Evolutionary conservation across 192 early-diverging fungal species (phyloP).

Genomic region (Phlyctochytrium bullatum): DNA sequence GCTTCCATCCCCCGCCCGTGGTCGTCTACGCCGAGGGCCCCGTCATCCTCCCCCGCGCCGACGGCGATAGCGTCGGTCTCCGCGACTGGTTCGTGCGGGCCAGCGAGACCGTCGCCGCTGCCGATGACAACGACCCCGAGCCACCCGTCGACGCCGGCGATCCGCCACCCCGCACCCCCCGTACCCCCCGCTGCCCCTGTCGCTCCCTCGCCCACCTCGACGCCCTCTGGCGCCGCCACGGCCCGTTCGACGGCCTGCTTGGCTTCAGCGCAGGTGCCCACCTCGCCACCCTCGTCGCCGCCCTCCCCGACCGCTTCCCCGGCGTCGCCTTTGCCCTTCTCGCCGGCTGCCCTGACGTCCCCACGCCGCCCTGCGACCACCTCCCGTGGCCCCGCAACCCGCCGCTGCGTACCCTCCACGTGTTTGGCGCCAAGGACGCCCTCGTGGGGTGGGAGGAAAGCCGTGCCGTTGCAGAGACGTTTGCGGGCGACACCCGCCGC

Average conservation of each 20-base stretch:
- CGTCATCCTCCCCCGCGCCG: neutral
- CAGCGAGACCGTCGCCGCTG: neutral
- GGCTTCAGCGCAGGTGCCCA: slow-evolving; percentile 19
- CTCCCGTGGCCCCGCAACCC: neutral
- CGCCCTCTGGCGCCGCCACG: slow-evolving; percentile 8
- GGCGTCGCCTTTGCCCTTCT: slow-evolving; percentile 10
- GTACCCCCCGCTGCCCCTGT: slow-evolving; percentile 3
- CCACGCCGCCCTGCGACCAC: neutral
- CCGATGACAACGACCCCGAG: neutral
- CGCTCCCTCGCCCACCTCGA: neutral
- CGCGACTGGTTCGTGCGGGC: slow-evolving; percentile 24
- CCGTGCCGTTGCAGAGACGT: neutral
- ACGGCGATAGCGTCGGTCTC: slow-evolving; percentile 14
- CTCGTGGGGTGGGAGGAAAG: slow-evolving; percentile 12
- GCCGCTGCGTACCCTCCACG: slow-evolving; percentile 20
- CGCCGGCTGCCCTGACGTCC: slow-evolving; percentile 1
- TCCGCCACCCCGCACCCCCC: slow-evolving; percentile 2
- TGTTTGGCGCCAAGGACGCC: slow-evolving; percentile 14
- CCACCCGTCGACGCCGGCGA: neutral
- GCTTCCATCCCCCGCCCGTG: neutral
- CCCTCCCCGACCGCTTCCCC: slow-evolving; percentile 1
- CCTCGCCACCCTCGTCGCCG: slow-evolving; percentile 3
- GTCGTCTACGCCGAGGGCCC: slow-evolving; percentile 23
- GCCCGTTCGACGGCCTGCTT: slow-evolving; percentile 25
- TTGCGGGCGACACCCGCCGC: too few relatives aligned